Evolutionary conservation across 352 stramenopile genomes (phyloP).

Genomic region (Globisporangium nagaii): DNA sequence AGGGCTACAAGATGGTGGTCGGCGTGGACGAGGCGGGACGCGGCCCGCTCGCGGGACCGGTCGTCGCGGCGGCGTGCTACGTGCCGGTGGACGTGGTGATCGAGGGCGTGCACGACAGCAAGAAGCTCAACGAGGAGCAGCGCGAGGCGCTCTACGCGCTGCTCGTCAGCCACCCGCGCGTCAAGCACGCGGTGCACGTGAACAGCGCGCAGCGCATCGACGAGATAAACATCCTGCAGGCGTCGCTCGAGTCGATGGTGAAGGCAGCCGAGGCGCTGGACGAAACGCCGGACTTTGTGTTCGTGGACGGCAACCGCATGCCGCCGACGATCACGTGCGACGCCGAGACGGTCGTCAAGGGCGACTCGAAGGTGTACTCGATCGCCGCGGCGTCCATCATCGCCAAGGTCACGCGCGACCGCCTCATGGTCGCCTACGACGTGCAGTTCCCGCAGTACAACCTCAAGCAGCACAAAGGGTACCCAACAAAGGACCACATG

Average conservation of each 20-base stretch:
- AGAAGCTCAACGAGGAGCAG: constrained; percentile 93
- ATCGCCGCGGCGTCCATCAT: constrained; percentile 98
- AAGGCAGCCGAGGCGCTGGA: constrained; percentile 74
- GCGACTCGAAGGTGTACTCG: constrained; percentile 93
- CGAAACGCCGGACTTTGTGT: constrained; percentile 72
- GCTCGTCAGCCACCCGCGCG: constrained; percentile 66
- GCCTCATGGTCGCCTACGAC: constrained; percentile 95
- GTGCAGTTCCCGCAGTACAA: constrained; percentile 91
- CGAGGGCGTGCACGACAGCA: constrained; percentile 91
- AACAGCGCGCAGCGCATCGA: constrained; percentile 89
- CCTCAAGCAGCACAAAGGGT: constrained; percentile 97
- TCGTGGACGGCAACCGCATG: constrained; percentile 96
- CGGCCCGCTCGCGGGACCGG: constrained; percentile 91
- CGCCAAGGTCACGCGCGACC: constrained; percentile 97
- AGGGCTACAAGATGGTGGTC: constrained; percentile 76
- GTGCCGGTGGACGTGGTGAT: constrained; percentile 78
- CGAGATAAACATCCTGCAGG: constrained; percentile 99
- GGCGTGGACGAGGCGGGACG: constrained; percentile 96
- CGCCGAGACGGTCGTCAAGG: constrained; percentile 93
- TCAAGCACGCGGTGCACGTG: constrained; percentile 87
- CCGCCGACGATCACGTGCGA: constrained; percentile 82
- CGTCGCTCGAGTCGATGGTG: constrained; percentile 94
- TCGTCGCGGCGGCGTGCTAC: constrained; percentile 73
- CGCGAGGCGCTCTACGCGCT: constrained; percentile 89
- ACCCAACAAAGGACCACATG: constrained; percentile 93